Base-by-base conservation (phyloP, 164 flowering plant genomes). In the Santalum album region DNA sequence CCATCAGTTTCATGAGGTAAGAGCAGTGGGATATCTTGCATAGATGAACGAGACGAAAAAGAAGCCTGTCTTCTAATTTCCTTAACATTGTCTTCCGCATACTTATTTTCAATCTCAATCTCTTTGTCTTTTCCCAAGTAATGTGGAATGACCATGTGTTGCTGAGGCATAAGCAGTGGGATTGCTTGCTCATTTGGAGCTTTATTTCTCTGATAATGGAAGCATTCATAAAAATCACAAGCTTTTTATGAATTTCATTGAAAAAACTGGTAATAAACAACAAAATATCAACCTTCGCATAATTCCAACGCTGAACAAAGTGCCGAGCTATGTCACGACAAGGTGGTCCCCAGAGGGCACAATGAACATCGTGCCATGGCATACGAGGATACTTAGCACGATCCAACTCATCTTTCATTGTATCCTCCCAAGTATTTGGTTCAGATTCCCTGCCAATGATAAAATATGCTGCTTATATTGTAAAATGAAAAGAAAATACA, bases 331-430 rank as follows among this genome's bases (percentile, higher is more conserved):
- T 69, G 65, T 94, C 99, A 52, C 96, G 96, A 55, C 99, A 90
- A 60, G 99, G 96, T 18, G 99, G 97, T 36, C 99, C 99, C 97
- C 96, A 94, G 0, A 94, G 77, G 39, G 99, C 99, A 81, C 99
- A 94, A 60, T 94, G 99, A 50, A 92, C 94, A 70, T 92, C 99
- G 79, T 92, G 99, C 99, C 99, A 92, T 59, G 99, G 99, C 99
- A 92, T 92, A 19, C 99, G 96, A 40, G 99, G 99, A 75, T 85
- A 79, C 69, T 78, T 89, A 62, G 3, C 61, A 52, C 99, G 94
- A 70, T 87, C 91, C 70, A 92, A 45, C 60, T 89, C 94, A 75
- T 92, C 99, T 69, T 77, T 92, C 91, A 87, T 79, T 38, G 86
- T 75, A 70, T 89, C 99, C 68, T 87, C 95, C 99, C 99, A 92